Evolutionary conservation across 2,329 filamentous ascomycete species (phyloP), one percentile per base, ranked within the genome.

Genomic region (Pestalotiopsis sp.): DNA sequence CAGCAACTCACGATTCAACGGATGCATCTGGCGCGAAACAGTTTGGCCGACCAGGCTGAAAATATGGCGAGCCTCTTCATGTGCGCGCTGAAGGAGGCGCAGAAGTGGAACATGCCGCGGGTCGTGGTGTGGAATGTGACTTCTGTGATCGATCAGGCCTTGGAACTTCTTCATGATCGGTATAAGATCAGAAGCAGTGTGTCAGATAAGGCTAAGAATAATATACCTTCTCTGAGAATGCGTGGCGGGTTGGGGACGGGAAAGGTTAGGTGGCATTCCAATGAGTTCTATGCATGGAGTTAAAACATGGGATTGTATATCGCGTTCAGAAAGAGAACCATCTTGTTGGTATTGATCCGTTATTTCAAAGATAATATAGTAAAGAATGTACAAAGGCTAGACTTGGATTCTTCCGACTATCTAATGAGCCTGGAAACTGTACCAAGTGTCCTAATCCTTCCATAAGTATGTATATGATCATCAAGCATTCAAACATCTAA

Each of bases 401-500:
- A 17, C 31, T 56, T 66, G 23, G 25, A 27, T 66, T 12, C 45
- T n/a, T 12, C 27, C 11, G 38, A 14, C 41, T 20, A 36, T 36
- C 63, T 66, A 56, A 2, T 38, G 20, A 62, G 17, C 14, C 31
- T 20, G 1, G 36, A 20, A 36, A 40, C 2, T 9, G 6, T 9
- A 36, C 36, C 36, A 62, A 36, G 38, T 12, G 14, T 23, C n/a
- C 45, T 4, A 20, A 27, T 38, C 23, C n/a, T n/a, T 7, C 4
- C 41, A 57, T 41, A 36, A 27, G 27, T 62, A 62, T 40, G 38
- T 40, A 58, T 38, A 14, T 66, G 52, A 66, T 67, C 66, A 64
- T 67, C 66, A 67, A 62, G 23, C 66, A 64, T 62, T 38, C 36
- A 38, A 20, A 20, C n/a, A 64, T 27, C 59, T 20, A 11, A 64